Evolutionary conservation across 257 asterid genomes (phyloP).

Genomic region (Datura wrightii): DNA sequence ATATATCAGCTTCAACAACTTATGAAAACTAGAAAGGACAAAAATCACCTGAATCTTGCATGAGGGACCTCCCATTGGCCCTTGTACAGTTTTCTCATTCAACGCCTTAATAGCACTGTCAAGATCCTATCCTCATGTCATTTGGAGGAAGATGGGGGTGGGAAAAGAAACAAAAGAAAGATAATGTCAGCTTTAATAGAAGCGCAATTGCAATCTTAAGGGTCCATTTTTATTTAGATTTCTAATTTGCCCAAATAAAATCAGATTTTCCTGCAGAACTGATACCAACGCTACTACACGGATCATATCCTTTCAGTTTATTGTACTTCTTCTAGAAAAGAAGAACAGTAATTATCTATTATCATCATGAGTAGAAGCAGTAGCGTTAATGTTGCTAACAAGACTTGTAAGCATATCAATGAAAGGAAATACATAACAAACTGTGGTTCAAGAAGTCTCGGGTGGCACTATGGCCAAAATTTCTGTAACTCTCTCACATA

Average conservation of each 20-base stretch:
- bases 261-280: background rate
- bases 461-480: background rate
- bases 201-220: background rate
- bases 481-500: constrained; percentile 2
- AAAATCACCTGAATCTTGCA: constrained; percentile 67
- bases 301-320: constrained; percentile 8
- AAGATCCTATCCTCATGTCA: constrained; percentile 60
- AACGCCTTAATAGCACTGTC: constrained; percentile 74
- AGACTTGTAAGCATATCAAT: background rate
- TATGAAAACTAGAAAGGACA: constrained; percentile 21
- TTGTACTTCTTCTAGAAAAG: background rate
- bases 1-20: background rate
- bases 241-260: background rate
- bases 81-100: constrained; percentile 69
- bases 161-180: constrained; percentile 17
- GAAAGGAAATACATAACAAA: background rate
- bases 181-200: background rate
- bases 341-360: constrained; percentile 20
- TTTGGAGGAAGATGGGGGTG: constrained; percentile 31
- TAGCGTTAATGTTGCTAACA: background rate
- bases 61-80: constrained; percentile 63
- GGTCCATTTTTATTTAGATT: background rate
- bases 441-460: background rate
- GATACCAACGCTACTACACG: background rate
- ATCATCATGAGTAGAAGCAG: background rate